phyloP scores from a whole-genome alignment of 345 rosid species.

The Boechera retrofracta region DNA sequence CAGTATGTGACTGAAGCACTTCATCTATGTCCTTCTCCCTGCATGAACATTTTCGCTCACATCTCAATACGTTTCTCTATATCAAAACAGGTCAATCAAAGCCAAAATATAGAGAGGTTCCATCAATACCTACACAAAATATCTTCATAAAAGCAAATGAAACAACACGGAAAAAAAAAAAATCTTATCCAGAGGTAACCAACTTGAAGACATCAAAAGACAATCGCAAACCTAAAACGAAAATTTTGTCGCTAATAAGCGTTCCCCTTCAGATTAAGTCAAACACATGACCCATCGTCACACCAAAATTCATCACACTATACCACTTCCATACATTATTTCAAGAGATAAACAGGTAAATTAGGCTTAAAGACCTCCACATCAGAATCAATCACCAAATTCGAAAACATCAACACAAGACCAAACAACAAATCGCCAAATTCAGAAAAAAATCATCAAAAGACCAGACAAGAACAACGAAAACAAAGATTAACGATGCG shows the following conservation, averaged over 20 bases:
- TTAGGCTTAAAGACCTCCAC: background rate
- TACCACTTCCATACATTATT: background rate
- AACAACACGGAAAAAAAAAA: background rate
- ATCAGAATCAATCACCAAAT: background rate
- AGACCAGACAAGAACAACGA: background rate
- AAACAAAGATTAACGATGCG: background rate
- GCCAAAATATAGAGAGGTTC: background rate
- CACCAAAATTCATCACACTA: slow-evolving; percentile 8
- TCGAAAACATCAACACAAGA: no score
- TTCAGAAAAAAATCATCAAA: background rate
- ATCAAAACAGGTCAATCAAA: background rate
- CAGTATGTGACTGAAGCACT: slow-evolving; percentile 94
- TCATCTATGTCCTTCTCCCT: slow-evolving; percentile 97
- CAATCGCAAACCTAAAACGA: slow-evolving; percentile 2
- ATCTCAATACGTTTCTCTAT: slow-evolving; percentile 3
- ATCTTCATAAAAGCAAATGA: background rate
- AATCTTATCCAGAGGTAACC: background rate
- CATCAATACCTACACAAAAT: background rate
- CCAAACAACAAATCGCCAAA: background rate
- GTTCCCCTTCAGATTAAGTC: slow-evolving; percentile 14
- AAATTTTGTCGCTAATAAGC: background rate
- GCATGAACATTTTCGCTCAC: slow-evolving; percentile 15
- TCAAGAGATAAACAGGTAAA: background rate
- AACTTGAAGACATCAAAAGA: background rate
- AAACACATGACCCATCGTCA: background rate